phyloP scores from a whole-genome alignment of 805 yeast genomes.

The Lipomyces yamanashiensis region DNA sequence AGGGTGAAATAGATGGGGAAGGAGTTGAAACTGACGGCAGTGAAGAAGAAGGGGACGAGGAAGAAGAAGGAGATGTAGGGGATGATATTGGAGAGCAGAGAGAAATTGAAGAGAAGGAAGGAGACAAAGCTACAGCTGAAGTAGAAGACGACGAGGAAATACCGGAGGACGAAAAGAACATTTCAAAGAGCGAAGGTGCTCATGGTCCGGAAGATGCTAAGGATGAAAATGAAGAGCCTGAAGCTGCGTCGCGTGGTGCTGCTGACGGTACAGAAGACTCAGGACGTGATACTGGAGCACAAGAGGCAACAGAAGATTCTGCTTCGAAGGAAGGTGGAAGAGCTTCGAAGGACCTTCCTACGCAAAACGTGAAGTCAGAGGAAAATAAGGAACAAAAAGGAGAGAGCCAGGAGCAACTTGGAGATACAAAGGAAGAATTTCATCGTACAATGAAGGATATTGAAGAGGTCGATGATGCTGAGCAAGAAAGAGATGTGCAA shows the following conservation, averaged over 20 bases:
- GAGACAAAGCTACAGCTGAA: slow-evolving; percentile 42
- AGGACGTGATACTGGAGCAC: slow-evolving; percentile 28
- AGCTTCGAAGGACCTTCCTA: slow-evolving; percentile 13
- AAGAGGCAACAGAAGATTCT: slow-evolving; percentile 17
- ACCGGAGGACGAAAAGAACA: slow-evolving; percentile 48
- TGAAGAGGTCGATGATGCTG: slow-evolving; percentile 55
- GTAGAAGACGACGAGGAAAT: slow-evolving; percentile 37
- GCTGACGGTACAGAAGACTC: slow-evolving; percentile 47
- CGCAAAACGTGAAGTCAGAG: slow-evolving; percentile 1
- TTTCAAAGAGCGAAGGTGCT: slow-evolving; percentile 66
- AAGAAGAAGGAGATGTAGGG: slow-evolving; percentile 34
- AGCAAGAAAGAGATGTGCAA: slow-evolving; percentile 10
- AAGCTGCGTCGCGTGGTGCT: slow-evolving; percentile 58
- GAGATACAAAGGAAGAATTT: slow-evolving; percentile 89
- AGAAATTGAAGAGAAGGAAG: slow-evolving; percentile 43
- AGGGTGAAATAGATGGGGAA: not conserved
- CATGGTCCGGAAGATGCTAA: slow-evolving; percentile 80
- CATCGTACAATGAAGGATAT: slow-evolving; percentile 90
- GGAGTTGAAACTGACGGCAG: slow-evolving; percentile 2
- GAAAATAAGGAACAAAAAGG: slow-evolving; percentile 1
- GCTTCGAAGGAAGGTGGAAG: slow-evolving; percentile 17
- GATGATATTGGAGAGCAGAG: slow-evolving; percentile 32
- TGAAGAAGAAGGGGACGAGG: slow-evolving; percentile 40
- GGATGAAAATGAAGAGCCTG: slow-evolving; percentile 54
- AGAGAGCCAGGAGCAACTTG: slow-evolving; percentile 70